A percentile compares a stretch with the other conserved stretches of the same genome.
These are phyloP conservation scores for Penicillium cosmopolitanum DNA, from an alignment of 495 filamentous ascomycete genomes.

Conservation along the genomic window DNA sequence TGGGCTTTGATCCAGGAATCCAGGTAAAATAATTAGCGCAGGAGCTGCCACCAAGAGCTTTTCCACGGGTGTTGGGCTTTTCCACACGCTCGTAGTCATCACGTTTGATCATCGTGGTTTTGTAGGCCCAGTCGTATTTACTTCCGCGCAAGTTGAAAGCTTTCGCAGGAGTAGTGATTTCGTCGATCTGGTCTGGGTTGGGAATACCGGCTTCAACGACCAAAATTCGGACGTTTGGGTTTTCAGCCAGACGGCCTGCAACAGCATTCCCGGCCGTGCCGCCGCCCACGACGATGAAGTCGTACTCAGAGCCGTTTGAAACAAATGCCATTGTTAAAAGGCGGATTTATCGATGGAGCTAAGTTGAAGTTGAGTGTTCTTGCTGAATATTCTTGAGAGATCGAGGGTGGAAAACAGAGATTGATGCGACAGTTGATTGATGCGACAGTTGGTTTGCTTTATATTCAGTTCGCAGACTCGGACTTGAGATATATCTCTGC, in stretches of 20 bases:
- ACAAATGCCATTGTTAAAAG: slow-evolving; percentile 22
- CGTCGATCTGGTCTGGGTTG: slow-evolving; percentile 42
- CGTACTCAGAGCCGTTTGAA: slow-evolving; percentile 35
- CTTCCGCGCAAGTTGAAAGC: slow-evolving; percentile 49
- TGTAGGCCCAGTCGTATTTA: slow-evolving; percentile 64
- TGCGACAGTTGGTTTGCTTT: neutral
- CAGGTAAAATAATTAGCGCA: slow-evolving; percentile 62
- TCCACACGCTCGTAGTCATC: slow-evolving; percentile 64
- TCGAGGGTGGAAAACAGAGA: neutral
- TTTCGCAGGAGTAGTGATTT: slow-evolving; percentile 48
- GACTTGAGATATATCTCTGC: neutral
- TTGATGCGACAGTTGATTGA: neutral
- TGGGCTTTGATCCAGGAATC: slow-evolving; percentile 55
- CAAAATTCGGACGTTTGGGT: slow-evolving; percentile 53
- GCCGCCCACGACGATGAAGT: slow-evolving; percentile 52
- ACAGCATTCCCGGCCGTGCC: slow-evolving; percentile 62
- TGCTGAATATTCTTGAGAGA: neutral
- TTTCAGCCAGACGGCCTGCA: slow-evolving; percentile 62
- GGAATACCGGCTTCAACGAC: slow-evolving; percentile 56
- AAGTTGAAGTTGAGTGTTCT: neutral
- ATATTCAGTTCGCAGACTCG: neutral
- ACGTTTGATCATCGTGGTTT: slow-evolving; percentile 64
- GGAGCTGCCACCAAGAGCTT: slow-evolving; percentile 56
- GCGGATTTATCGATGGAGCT: neutral
- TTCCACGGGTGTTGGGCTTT: slow-evolving; percentile 63